Conservation (phyloP, 345 rosid genomes). For the Zanthoxylum bungeanum region DNA sequence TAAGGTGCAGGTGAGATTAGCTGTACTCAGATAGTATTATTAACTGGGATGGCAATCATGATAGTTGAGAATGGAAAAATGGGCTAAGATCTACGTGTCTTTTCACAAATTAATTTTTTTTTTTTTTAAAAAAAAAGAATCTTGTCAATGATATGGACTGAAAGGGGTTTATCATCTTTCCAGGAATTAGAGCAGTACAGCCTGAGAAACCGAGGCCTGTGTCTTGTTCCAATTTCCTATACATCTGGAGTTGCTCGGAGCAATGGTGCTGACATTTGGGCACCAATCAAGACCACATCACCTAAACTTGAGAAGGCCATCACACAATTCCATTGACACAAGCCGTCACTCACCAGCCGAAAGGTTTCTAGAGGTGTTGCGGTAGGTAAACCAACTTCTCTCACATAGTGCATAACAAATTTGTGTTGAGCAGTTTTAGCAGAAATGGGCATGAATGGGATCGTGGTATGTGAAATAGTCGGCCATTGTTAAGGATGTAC, state of each 20-base stretch:
- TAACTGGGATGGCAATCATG: neutral
- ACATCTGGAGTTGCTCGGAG: constrained; percentile 73
- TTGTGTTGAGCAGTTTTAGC: constrained; percentile 15
- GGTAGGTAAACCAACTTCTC: neutral
- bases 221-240: constrained; percentile 73
- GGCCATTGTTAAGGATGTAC: constrained; percentile 13
- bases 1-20: constrained; percentile 49
- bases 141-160: too few species aligned
- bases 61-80: neutral
- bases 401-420: neutral
- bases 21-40: neutral
- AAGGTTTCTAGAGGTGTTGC: neutral
- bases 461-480: constrained; percentile 10
- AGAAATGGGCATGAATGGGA: constrained; percentile 3
- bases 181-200: constrained; percentile 59
- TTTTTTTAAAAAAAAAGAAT: too few species aligned
- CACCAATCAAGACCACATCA: constrained; percentile 76
- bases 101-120: too few species aligned
- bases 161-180: neutral
- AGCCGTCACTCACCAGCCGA: neutral
- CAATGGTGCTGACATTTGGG: constrained; percentile 99
- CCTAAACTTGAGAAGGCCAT: constrained; percentile 44
- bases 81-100: neutral
- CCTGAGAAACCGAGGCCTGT: constrained; percentile 75
- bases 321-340: constrained; percentile 27